Evolutionary conservation across 2,329 filamentous ascomycete genomes (phyloP).

Genomic region (Didymella keratinophila): DNA sequence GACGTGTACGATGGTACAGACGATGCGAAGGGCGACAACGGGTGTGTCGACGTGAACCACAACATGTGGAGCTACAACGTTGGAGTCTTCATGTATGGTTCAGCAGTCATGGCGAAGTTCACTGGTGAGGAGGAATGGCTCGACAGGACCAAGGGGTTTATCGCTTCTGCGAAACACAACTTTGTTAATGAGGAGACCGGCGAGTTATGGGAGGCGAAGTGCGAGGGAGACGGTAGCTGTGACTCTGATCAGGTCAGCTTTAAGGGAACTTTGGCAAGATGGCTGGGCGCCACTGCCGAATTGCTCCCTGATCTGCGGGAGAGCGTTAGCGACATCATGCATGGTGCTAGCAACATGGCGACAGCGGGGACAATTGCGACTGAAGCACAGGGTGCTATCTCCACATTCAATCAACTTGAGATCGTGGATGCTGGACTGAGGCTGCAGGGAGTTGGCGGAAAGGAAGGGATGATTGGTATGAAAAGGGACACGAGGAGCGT

Average conservation of each 20-base stretch:
- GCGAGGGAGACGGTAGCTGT: constrained; percentile 65
- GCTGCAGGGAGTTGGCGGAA: constrained; percentile 26
- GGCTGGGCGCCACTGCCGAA: constrained; percentile 36
- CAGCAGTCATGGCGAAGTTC: constrained; percentile 38
- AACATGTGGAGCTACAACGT: constrained; percentile 59
- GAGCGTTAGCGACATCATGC: constrained; percentile 25
- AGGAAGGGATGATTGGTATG: constrained; percentile 26
- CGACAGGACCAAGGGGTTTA: constrained; percentile 48
- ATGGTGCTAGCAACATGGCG: constrained; percentile 16
- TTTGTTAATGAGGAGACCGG: constrained; percentile 34
- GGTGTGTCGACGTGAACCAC: constrained; percentile 50
- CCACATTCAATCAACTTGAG: constrained; percentile 29
- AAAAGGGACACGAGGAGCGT: background rate
- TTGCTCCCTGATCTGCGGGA: constrained; percentile 30
- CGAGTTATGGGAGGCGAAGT: constrained; percentile 64
- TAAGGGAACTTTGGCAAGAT: constrained; percentile 57
- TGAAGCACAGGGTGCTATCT: constrained; percentile 23
- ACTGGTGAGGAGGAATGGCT: constrained; percentile 33
- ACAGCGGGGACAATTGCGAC: constrained; percentile 18
- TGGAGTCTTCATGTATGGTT: constrained; percentile 63
- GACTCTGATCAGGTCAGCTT: constrained; percentile 74
- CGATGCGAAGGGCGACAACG: constrained; percentile 52
- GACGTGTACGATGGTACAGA: constrained; percentile 62
- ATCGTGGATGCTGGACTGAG: constrained; percentile 29
- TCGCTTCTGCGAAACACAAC: constrained; percentile 32